A percentile compares a stretch with the other conserved stretches of the same genome.
Evolutionary conservation across 1,284 basidiomycete species (phyloP).

Genomic region (Mycena citricolor): DNA sequence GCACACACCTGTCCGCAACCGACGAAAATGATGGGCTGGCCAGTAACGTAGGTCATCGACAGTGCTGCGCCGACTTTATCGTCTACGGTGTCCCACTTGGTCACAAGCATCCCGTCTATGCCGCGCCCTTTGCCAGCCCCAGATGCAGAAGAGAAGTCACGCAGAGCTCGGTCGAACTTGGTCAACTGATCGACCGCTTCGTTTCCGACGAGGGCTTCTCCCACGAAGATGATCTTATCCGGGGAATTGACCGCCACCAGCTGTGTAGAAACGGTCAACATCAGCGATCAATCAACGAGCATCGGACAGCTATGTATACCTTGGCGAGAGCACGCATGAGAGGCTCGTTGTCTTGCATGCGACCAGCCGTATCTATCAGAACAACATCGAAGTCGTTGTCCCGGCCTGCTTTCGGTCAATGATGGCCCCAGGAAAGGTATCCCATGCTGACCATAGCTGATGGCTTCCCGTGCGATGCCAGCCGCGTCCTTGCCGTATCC

Average conservation of each 20-base stretch:
- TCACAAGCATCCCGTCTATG: conserved; percentile 95
- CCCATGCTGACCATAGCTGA: conserved; percentile 69
- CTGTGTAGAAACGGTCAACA: conserved; percentile 42
- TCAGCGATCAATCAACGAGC: conserved; percentile 3
- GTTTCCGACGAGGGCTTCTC: conserved; percentile 94
- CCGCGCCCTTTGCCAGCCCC: conserved; percentile 74
- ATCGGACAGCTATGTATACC: conserved; percentile 38
- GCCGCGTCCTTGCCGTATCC: conserved; percentile 99
- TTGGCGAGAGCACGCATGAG: conserved; percentile 98
- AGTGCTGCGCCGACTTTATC: conserved; percentile 95
- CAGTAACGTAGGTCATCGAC: conserved; percentile 97
- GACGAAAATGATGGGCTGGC: conserved; percentile 94
- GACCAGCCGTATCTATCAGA: conserved; percentile 94
- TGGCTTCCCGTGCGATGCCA: conserved; percentile 94
- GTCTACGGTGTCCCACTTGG: conserved; percentile 97
- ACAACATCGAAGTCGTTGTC: conserved; percentile 93
- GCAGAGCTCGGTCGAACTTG: conserved; percentile 90
- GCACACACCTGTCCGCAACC: conserved; percentile 86
- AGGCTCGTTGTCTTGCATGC: conserved; percentile 99
- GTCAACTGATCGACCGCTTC: conserved; percentile 95
- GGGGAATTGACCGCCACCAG: conserved; percentile 89
- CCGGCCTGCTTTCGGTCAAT: conserved; percentile 51
- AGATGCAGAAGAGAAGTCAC: conserved; percentile 80
- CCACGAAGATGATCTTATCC: conserved; percentile 96
- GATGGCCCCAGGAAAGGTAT: conserved; percentile 12